Conservation (phyloP, 768 basidiomycete species). For the Lepiota venenata region DNA sequence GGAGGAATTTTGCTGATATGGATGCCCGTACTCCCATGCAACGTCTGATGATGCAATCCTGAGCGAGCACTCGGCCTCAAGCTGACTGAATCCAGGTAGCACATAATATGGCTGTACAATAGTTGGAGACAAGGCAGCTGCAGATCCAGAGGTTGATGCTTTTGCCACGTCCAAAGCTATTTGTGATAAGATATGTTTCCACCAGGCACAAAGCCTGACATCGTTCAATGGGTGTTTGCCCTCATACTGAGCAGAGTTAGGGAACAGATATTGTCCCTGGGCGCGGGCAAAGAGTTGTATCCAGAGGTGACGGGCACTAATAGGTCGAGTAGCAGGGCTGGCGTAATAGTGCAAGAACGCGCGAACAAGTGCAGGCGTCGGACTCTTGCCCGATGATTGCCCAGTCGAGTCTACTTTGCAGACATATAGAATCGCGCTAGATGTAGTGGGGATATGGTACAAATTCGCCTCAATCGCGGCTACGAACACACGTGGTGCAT, state of each 20-base stretch:
- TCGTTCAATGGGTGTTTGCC: conserved; percentile 79
- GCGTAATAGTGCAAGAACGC: conserved; percentile 64
- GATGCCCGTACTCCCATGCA: conserved; percentile 78
- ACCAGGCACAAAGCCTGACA: conserved; percentile 85
- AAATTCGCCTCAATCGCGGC: conserved; percentile 77
- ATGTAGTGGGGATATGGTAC: conserved; percentile 70
- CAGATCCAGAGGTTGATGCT: background rate
- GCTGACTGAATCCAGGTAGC: conserved; percentile 65
- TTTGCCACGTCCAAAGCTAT: conserved; percentile 42
- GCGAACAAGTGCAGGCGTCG: conserved; percentile 66
- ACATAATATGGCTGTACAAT: conserved; percentile 46
- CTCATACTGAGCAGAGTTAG: conserved; percentile 69
- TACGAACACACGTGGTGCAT: conserved; percentile 56
- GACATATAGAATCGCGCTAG: conserved; percentile 76
- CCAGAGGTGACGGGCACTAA: conserved; percentile 57
- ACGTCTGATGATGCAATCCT: conserved; percentile 29
- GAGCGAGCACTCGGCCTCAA: conserved; percentile 63
- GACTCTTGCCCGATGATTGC: conserved; percentile 57
- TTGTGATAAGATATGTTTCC: conserved; percentile 71
- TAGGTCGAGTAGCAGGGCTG: conserved; percentile 59
- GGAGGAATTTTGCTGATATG: conserved; percentile 56
- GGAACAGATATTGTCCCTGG: conserved; percentile 91
- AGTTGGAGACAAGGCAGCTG: background rate
- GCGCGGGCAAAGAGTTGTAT: conserved; percentile 89
- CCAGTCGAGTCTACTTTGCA: conserved; percentile 96